Percentiles rank a stretch among this genome's conserved stretches.
Evolutionary conservation across 306 rosid species (phyloP).

Genomic region (Gleditsia sinensis): DNA sequence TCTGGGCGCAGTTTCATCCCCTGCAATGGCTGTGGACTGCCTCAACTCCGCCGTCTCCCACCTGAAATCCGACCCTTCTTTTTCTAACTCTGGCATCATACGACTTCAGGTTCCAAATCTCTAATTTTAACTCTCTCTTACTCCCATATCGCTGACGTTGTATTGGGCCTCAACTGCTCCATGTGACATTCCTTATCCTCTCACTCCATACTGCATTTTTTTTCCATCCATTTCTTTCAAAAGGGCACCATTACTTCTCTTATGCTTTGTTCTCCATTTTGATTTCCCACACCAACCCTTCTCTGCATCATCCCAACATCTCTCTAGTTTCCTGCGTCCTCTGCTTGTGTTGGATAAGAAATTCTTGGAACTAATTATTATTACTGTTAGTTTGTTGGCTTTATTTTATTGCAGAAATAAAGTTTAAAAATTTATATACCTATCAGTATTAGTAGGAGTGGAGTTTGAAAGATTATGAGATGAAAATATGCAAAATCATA

Average conservation of each 20-base stretch:
- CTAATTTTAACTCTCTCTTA: background rate
- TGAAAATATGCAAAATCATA: background rate
- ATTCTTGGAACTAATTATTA: too few relatives aligned
- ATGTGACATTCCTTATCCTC: background rate
- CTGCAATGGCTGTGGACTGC: constrained; percentile 62
- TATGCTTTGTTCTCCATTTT: too few relatives aligned
- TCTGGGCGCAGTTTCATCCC: constrained; percentile 53
- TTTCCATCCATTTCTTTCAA: too few relatives aligned
- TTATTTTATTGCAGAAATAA: background rate
- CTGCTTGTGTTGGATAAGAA: too few relatives aligned
- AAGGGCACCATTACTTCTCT: too few relatives aligned
- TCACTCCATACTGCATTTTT: too few relatives aligned
- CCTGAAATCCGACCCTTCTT: constrained; percentile 61
- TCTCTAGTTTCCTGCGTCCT: too few relatives aligned
- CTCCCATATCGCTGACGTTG: background rate
- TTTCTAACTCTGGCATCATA: constrained; percentile 62
- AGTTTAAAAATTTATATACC: too few relatives aligned
- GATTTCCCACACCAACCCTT: too few relatives aligned
- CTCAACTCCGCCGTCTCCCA: constrained; percentile 56
- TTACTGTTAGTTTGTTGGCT: background rate
- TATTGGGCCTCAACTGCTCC: background rate
- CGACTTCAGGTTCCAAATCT: constrained; percentile 67
- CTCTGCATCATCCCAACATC: too few relatives aligned
- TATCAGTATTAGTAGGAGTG: background rate
- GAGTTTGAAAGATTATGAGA: background rate